Conservation (phyloP, 129 eudicot genomes). For the Artemisia tridentata region DNA sequence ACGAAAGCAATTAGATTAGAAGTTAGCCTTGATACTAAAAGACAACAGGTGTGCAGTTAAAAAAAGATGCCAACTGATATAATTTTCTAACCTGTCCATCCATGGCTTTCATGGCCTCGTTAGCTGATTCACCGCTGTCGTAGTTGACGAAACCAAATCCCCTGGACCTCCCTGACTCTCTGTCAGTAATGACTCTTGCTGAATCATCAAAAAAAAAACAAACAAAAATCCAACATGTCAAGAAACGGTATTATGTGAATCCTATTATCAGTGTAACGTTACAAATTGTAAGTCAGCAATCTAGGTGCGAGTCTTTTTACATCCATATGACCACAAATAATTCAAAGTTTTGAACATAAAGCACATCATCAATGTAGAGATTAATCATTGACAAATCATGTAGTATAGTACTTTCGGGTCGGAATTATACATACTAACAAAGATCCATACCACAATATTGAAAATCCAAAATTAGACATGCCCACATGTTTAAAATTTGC, state of each 20-base stretch:
- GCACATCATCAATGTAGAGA: too few species aligned
- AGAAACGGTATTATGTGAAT: not conserved
- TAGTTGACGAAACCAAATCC: slow-evolving; percentile 78
- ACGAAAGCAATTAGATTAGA: not conserved
- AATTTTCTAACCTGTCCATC: slow-evolving; percentile 56
- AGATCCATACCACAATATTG: not conserved
- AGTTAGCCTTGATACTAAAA: not conserved
- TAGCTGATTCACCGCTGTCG: slow-evolving; percentile 39
- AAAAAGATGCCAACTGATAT: not conserved
- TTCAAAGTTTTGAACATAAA: too few species aligned
- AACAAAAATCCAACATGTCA: not conserved
- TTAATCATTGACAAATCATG: too few species aligned
- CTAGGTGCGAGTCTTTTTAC: too few species aligned
- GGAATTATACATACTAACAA: not conserved
- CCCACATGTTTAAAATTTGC: too few species aligned
- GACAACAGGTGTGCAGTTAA: not conserved
- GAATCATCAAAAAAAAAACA: slow-evolving; percentile 5
- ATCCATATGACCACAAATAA: too few species aligned
- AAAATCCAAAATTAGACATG: not conserved
- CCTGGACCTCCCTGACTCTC: slow-evolving; percentile 71
- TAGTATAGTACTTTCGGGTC: too few species aligned
- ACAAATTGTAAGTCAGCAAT: too few species aligned
- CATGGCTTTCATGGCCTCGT: slow-evolving; percentile 52
- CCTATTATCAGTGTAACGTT: too few species aligned
- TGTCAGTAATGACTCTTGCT: slow-evolving; percentile 63